Evolutionary conservation across 345 rosid species (phyloP).

Genomic region (Mercurialis annua): DNA sequence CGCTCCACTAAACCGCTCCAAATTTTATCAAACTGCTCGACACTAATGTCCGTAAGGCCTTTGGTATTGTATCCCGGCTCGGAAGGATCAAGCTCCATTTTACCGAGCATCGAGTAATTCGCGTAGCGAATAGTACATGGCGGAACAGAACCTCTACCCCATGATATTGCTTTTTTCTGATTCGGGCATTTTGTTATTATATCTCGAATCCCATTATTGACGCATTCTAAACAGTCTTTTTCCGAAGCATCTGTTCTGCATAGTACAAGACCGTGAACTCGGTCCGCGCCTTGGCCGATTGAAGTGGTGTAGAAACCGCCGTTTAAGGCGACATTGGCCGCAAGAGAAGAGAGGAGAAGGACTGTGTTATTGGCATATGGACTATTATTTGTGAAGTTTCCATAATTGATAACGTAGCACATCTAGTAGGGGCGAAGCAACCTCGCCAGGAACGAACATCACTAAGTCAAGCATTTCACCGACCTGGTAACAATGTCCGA

Average conservation of each 20-base stretch:
- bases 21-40: slow-evolving; percentile 18
- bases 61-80: background rate
- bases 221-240: slow-evolving; percentile 27
- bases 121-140: slow-evolving; percentile 44
- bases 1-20: slow-evolving; percentile 34
- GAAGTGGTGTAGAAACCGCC: slow-evolving; percentile 30
- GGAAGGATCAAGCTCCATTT: slow-evolving; percentile 21
- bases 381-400: slow-evolving; percentile 27
- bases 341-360: slow-evolving; percentile 27
- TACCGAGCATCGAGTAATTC: slow-evolving; percentile 23
- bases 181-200: slow-evolving; percentile 31
- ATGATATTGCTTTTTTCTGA: slow-evolving; percentile 34
- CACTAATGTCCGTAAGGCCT: slow-evolving; percentile 13
- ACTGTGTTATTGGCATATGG: slow-evolving; percentile 29
- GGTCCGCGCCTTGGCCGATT: slow-evolving; percentile 19
- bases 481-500: no score
- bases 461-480: no score
- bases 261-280: slow-evolving; percentile 27
- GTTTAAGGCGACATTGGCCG: slow-evolving; percentile 15
- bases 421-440: no score
- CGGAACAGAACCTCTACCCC: slow-evolving; percentile 15
- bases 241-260: slow-evolving; percentile 36
- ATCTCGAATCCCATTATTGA: slow-evolving; percentile 12
- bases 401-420: no score
- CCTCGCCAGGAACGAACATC: no score